These are phyloP conservation scores for Kazachstania viticola DNA, from an alignment of 805 yeast genomes.

Conservation along the genomic window DNA sequence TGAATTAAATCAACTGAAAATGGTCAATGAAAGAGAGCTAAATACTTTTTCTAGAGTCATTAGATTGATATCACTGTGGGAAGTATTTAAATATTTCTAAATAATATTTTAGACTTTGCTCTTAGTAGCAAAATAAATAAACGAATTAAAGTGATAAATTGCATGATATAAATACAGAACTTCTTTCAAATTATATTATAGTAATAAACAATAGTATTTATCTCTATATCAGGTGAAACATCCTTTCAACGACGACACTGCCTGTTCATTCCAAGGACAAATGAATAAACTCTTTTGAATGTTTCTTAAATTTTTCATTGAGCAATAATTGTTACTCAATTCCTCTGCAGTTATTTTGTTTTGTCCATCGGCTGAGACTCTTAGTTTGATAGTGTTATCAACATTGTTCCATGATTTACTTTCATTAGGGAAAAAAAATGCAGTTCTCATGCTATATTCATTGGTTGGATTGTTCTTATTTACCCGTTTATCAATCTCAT, in stretches of 20 bases:
- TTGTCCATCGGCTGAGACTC: slow-evolving; percentile 42
- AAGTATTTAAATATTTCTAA: slow-evolving; percentile 36
- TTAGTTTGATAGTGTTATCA: slow-evolving; percentile 42
- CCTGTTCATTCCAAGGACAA: slow-evolving; percentile 39
- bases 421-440: slow-evolving; percentile 65
- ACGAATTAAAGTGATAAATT: too few species aligned
- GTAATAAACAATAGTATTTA: too few species aligned
- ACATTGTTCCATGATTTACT: slow-evolving; percentile 59
- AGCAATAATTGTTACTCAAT: slow-evolving; percentile 41
- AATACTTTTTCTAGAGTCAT: slow-evolving; percentile 41
- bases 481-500: slow-evolving; percentile 38
- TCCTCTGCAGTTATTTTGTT: slow-evolving; percentile 36
- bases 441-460: slow-evolving; percentile 42
- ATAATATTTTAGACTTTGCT: too few species aligned
- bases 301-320: slow-evolving; percentile 37
- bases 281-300: slow-evolving; percentile 60
- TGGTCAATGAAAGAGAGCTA: slow-evolving; percentile 47
- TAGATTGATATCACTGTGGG: slow-evolving; percentile 48
- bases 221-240: too few species aligned
- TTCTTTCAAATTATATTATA: too few species aligned
- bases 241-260: slow-evolving; percentile 18
- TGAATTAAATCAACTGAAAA: slow-evolving; percentile 62
- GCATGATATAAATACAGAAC: too few species aligned
- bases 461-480: slow-evolving; percentile 10
- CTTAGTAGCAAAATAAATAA: too few species aligned